Conservation (phyloP, 2,329 filamentous ascomycete species). For the Verticillium longisporum region DNA sequence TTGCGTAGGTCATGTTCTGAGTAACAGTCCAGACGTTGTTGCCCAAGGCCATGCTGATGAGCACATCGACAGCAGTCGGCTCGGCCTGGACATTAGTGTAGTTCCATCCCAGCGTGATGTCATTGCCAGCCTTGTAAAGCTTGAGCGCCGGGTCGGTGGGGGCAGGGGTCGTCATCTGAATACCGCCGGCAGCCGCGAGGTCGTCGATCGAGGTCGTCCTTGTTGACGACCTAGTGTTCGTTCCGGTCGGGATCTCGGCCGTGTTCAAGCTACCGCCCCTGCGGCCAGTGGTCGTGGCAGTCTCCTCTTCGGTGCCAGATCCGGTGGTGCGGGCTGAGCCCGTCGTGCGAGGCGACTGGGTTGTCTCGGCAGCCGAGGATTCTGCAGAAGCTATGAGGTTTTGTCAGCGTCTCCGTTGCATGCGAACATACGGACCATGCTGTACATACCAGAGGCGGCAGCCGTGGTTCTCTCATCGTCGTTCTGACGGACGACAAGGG, state of each 20-base stretch:
- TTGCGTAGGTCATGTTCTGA: constrained; percentile 53
- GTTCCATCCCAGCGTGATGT: constrained; percentile 57
- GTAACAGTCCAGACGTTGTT: constrained; percentile 54
- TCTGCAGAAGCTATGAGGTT: constrained; percentile 5
- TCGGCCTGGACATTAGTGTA: constrained; percentile 53
- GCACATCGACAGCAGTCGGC: constrained; percentile 54
- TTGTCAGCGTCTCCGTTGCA: neutral
- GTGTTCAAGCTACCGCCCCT: constrained; percentile 35
- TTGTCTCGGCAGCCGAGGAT: constrained; percentile 4
- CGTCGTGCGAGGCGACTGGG: constrained; percentile 8
- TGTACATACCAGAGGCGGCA: neutral
- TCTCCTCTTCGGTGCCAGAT: constrained; percentile 11
- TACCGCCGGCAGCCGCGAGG: constrained; percentile 39
- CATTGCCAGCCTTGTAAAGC: constrained; percentile 55
- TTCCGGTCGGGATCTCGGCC: constrained; percentile 19
- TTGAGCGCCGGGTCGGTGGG: constrained; percentile 34
- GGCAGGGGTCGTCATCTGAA: constrained; percentile 47
- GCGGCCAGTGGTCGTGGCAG: constrained; percentile 16
- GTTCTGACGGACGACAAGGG: constrained; percentile 44
- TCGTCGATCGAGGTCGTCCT: constrained; percentile 34
- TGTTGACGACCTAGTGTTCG: constrained; percentile 17
- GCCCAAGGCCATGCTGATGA: constrained; percentile 47
- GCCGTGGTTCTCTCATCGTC: constrained; percentile 15
- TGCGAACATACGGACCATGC: neutral
- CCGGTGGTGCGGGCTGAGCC: constrained; percentile 1